Evolutionary conservation across 441 rosid genomes (phyloP), one percentile per base, ranked within the genome.

Genomic region (Gossypium davidsonii): DNA sequence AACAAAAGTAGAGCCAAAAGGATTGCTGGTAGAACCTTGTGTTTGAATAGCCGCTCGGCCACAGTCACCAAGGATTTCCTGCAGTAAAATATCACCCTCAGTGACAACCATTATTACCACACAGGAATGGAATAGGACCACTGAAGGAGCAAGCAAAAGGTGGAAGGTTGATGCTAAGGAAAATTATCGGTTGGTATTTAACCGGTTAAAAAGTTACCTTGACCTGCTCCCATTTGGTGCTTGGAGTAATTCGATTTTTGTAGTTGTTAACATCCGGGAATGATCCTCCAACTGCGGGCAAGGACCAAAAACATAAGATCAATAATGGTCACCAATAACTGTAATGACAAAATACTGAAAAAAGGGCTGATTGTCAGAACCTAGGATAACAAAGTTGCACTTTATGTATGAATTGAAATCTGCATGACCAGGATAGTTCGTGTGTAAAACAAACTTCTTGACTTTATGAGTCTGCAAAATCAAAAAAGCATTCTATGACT

Each of bases 21-120:
- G 99, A 83, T 96, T 96, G 84, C 91, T 89, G 4, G 89, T 76
- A 77, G 98, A 96, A 44, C 99, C 98, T 76, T 91, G 96, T 49
- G 98, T 96, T 83, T 96, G 99, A 57, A 96, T 96, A 68, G 97
- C 99, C 34, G 98, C 96, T 77, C 94, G 93, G 49, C 99, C 98
- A 81, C 94, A 91, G 28, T 93, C 97, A 59, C 98, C 99, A 34
- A 96, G 96, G 80, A 90, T 89, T 79, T 90, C 98, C 99, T 96
- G 79, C 48, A 70, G 26, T 67, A 23, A 49, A 72, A 28, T 70
- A 72, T 15, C 52, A 65, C 23, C 31, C 34, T 51, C 69, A 59
- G 28, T 46, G 48, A 31, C 39, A 74, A 48, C 72, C 75, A 53
- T 55, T 2, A 44, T 67, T 44, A 64, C 60, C 61, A 15, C 39